Evolutionary conservation across 1,284 basidiomycete species (phyloP).

Genomic region (Tilletia walkeri): DNA sequence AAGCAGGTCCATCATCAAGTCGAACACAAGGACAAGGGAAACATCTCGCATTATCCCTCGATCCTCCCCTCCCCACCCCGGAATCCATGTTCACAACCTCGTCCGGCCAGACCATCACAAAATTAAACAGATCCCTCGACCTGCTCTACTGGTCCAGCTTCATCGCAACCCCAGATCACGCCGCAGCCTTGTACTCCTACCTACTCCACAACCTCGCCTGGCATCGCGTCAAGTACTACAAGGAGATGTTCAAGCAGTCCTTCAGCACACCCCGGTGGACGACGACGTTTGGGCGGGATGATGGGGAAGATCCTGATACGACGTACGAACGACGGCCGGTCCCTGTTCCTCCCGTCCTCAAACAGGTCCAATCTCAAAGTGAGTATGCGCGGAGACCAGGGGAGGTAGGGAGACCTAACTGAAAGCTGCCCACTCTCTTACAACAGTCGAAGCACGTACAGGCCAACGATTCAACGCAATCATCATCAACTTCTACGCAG

Average conservation of each 20-base stretch:
- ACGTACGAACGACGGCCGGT: constrained; percentile 21
- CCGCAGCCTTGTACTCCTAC: constrained; percentile 17
- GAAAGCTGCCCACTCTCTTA: neutral
- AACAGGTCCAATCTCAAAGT: constrained; percentile 24
- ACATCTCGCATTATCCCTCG: neutral
- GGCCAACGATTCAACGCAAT: constrained; percentile 50
- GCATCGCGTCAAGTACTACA: constrained; percentile 30
- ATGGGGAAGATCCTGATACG: constrained; percentile 20
- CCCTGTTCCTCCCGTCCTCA: constrained; percentile 20
- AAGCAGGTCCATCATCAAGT: neutral
- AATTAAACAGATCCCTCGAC: constrained; percentile 24
- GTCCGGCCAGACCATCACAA: constrained; percentile 13
- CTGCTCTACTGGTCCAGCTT: constrained; percentile 25
- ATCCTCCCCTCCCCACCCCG: neutral
- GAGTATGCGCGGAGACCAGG: neutral
- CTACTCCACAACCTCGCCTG: constrained; percentile 26
- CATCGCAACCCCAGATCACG: constrained; percentile 17
- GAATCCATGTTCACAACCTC: constrained; percentile 10
- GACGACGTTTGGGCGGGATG: constrained; percentile 28
- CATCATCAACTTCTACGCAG: constrained; percentile 56
- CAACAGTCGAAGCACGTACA: constrained; percentile 25
- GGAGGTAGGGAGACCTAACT: neutral
- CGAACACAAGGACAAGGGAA: neutral
- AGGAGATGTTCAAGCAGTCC: constrained; percentile 12
- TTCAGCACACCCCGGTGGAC: constrained; percentile 30